Conservation (phyloP, 805 yeast species). For the Schizosaccharomyces octosporus region DNA sequence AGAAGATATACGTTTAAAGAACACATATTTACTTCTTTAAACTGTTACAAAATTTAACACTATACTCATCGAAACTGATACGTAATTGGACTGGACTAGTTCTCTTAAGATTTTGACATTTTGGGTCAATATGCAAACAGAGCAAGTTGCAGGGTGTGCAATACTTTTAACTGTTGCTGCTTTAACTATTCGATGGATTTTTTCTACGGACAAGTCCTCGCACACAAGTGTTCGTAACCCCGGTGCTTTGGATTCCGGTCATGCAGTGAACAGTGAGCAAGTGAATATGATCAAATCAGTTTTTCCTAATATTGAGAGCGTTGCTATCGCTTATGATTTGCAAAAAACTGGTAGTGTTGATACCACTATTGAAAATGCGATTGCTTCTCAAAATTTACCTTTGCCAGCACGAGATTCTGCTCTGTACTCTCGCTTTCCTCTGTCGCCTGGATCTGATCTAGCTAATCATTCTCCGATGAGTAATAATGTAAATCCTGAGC, state of each 20-base stretch:
- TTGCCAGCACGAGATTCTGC: constrained; percentile 17
- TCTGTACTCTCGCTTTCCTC: neutral
- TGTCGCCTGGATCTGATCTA: neutral
- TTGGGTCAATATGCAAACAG: neutral
- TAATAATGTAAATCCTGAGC: too few species aligned
- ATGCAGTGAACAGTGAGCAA: neutral
- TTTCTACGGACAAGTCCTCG: neutral
- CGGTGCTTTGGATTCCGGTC: neutral
- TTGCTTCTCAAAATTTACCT: constrained; percentile 38
- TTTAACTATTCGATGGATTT: neutral
- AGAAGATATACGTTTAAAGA: too few species aligned
- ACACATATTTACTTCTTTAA: too few species aligned
- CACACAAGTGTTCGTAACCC: neutral
- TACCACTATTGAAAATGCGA: constrained; percentile 45
- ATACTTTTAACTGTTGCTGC: neutral
- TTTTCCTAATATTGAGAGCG: neutral
- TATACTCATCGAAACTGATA: too few species aligned
- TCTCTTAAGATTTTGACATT: neutral
- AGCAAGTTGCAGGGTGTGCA: neutral
- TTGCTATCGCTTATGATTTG: constrained; percentile 39
- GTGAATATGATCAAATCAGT: neutral
- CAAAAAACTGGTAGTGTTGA: constrained; percentile 61
- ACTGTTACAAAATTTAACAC: too few species aligned
- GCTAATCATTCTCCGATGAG: neutral
- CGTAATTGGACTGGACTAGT: neutral